Base-by-base conservation (phyloP, 2,329 filamentous ascomycete genomes). In the Fusarium albidum region DNA sequence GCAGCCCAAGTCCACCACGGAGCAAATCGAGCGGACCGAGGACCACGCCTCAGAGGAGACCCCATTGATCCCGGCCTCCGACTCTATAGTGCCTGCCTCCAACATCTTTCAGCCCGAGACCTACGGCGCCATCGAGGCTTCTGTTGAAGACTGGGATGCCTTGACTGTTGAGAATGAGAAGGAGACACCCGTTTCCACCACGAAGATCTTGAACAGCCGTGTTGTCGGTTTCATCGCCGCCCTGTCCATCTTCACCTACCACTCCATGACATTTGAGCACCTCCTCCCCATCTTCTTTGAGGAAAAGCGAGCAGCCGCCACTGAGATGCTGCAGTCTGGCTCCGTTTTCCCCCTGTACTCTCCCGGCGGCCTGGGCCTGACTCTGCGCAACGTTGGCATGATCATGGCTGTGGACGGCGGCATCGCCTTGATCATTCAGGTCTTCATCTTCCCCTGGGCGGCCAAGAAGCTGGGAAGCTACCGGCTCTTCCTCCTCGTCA, bases 251-350 rank as follows among this genome's bases (percentile, higher is more conserved):
- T 96, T 96, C 76, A 95, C 92, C 5, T 96, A 96, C 71, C 93
- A 97, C 74, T 92, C 89, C 31, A 97, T 97, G 92, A 92, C 90
- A 1, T 97, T 91, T 73, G 94, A 97, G 68, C 91, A 96, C 70
- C 82, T 97, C 1, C 80, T 96, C 47, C 93, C 93, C 8, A 96
- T 97, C 54, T 97, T 96, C 75, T 85, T 96, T 44, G 92, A 97
- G 71, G 92, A 96, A 65, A 81, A 86, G 33, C 82, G 83, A 26
- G 76, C 74, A 57, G 69, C 73, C 21, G 69, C 77, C 38, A 72
- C 76, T 34, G 69, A 76, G 6, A 59, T 74, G 18, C 55, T 71
- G 34, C 63, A 62, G n/a, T 33, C 62, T 39, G 55, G 62, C 43
- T 52, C 66, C n/a, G 66, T 68, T 34, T 80, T 74, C 61, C 76